A percentile compares a stretch with the other conserved stretches of the same genome.
Evolutionary conservation across 306 rosid genomes (phyloP).

Genomic region (Lupinus albus): DNA sequence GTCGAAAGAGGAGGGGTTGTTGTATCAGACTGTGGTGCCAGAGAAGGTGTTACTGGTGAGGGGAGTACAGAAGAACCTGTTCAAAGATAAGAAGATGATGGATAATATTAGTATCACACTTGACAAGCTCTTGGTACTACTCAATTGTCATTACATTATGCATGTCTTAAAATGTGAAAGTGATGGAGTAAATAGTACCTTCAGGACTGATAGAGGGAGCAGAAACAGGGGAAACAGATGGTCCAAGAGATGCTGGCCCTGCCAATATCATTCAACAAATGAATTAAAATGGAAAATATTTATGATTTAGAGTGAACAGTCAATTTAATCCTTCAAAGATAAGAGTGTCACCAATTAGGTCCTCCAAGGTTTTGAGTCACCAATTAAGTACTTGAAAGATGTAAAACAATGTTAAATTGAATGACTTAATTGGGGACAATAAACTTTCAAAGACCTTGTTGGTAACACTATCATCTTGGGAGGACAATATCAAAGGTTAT

Average conservation of each 20-base stretch:
- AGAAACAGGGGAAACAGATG: slow-evolving; percentile 62
- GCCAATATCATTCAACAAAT: slow-evolving; percentile 34
- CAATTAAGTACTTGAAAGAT: too few relatives aligned
- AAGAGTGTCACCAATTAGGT: too few relatives aligned
- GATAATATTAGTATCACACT: slow-evolving; percentile 25
- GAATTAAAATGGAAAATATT: neutral
- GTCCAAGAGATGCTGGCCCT: slow-evolving; percentile 67
- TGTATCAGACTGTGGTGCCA: slow-evolving; percentile 66
- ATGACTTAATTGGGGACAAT: too few relatives aligned
- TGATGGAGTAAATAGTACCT: slow-evolving; percentile 47
- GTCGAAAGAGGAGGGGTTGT: slow-evolving; percentile 38
- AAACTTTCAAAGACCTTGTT: too few relatives aligned
- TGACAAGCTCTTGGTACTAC: neutral
- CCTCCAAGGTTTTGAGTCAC: too few relatives aligned
- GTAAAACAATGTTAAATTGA: too few relatives aligned
- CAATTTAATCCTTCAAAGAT: too few relatives aligned
- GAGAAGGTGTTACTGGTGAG: slow-evolving; percentile 59
- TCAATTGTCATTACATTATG: neutral
- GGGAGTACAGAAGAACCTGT: slow-evolving; percentile 62
- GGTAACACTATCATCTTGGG: too few relatives aligned
- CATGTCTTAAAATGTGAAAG: neutral
- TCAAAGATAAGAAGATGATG: slow-evolving; percentile 24
- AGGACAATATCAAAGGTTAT: too few relatives aligned
- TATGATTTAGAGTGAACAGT: neutral
- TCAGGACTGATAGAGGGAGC: slow-evolving; percentile 57